Evolutionary conservation across 176 grass and related monocot genomes (phyloP).

Genomic region (Puccinellia tenuiflora): DNA sequence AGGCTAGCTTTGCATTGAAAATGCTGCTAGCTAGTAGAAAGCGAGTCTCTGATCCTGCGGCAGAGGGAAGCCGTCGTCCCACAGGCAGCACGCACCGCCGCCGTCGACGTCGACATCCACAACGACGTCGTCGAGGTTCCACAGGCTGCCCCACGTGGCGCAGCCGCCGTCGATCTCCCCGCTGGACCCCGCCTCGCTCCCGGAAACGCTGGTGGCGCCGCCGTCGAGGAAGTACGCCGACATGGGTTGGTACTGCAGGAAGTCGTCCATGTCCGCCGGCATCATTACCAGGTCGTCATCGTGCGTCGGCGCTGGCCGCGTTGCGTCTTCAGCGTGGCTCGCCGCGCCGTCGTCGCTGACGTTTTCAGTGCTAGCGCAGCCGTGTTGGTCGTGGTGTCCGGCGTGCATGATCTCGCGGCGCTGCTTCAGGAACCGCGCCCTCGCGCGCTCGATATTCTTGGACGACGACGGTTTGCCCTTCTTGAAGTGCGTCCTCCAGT

Average conservation of each 20-base stretch:
- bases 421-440: slow-evolving; percentile 63
- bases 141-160: slow-evolving; percentile 72
- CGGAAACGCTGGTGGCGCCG: not conserved
- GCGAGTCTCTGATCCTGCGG: slow-evolving; percentile 28
- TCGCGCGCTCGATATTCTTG: slow-evolving; percentile 70
- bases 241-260: slow-evolving; percentile 35
- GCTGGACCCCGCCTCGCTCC: slow-evolving; percentile 29
- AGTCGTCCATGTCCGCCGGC: slow-evolving; percentile 37
- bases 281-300: not conserved
- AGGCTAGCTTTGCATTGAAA: not conserved
- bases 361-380: not conserved
- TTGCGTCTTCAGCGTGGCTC: not conserved
- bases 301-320: not conserved
- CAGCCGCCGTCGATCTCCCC: slow-evolving; percentile 31
- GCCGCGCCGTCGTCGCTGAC: not conserved
- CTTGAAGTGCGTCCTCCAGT: slow-evolving; percentile 98
- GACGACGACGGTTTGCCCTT: slow-evolving; percentile 85
- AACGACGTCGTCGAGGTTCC: slow-evolving; percentile 74
- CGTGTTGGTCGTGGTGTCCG: not conserved
- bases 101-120: slow-evolving; percentile 35
- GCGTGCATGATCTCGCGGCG: slow-evolving; percentile 41
- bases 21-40: slow-evolving; percentile 34
- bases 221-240: slow-evolving; percentile 29
- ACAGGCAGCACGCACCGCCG: slow-evolving; percentile 22
- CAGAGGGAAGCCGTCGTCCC: slow-evolving; percentile 29